Base-by-base conservation (phyloP, 2,329 filamentous ascomycete species). In the Fusarium foetens region DNA sequence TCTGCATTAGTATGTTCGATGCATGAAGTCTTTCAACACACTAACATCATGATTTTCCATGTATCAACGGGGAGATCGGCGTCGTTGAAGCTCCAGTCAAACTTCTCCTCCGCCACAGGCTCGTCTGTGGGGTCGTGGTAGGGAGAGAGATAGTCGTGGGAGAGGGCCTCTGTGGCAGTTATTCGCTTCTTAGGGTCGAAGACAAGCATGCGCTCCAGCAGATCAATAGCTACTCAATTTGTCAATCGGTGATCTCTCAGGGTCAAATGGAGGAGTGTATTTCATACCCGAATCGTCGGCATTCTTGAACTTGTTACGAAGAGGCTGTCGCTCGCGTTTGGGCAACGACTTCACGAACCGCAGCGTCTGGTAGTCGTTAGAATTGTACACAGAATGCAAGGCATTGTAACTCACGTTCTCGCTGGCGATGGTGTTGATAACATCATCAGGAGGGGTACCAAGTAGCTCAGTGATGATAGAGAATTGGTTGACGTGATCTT, bases 11-110 rank as follows among this genome's bases (percentile, higher is more conserved):
- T 35, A 38, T 23, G 21, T 54, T 17, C 16, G n/a, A 25, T 45
- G 21, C 16, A 6, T 25, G 3, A 16, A 10, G 8, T 27, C 19
- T 39, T 29, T 21, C 23, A 19, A 39, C 14, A 12, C 21, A 58
- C 92, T 80, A 87, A 97, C 96, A 99, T 99, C 96, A 98, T 99
- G 81, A 99, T 98, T 86, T 99, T 99, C 96, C 96, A 99, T n/a
- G 95, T 97, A 80, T 99, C 96, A 55, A 98, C 95, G 2, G 96
- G 95, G 63, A 99, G 86, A 80, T 99, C 96, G 52, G 95, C 96
- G 78, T 99, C 96, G 82, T 98, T 98, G 85, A 99, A 99, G 59
- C 95, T 98, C 96, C 96, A 99, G 81, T 99, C 96, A 78, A 99
- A 99, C 85, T 97, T 98, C 86, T 98, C 95, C 69, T 97, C 94